Percentiles rank a stretch among this genome's conserved stretches.
Conservation (phyloP, 1,284 basidiomycete genomes). For the Ceratobasidium sp. region DNA sequence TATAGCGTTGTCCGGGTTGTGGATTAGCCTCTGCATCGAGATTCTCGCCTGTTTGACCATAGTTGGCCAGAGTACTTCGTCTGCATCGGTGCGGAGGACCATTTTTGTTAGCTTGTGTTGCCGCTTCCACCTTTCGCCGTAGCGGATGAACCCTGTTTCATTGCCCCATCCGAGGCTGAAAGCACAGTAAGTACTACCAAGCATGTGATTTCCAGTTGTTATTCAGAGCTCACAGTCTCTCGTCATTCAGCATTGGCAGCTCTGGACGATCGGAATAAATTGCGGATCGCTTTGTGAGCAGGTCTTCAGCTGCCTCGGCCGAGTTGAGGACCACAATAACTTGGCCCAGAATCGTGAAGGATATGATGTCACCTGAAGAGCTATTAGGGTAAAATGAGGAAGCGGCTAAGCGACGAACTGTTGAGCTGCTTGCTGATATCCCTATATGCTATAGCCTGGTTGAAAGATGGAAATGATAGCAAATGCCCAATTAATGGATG, state of each 20-base stretch:
- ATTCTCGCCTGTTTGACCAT: slow-evolving; percentile 8
- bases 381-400: no score
- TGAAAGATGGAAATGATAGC: background rate
- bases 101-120: slow-evolving; percentile 14
- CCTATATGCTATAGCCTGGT: background rate
- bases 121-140: slow-evolving; percentile 14
- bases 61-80: slow-evolving; percentile 14
- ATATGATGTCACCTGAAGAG: slow-evolving; percentile 22
- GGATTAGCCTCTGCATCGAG: slow-evolving; percentile 20
- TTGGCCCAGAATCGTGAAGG: slow-evolving; percentile 34
- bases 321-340: slow-evolving; percentile 44
- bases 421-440: background rate
- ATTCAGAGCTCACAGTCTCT: slow-evolving; percentile 10
- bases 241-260: slow-evolving; percentile 37
- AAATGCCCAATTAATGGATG: background rate
- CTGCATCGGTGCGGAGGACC: slow-evolving; percentile 11
- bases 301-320: slow-evolving; percentile 39
- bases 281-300: slow-evolving; percentile 42
- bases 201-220: background rate
- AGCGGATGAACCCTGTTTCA: background rate
- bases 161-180: background rate
- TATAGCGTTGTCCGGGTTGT: background rate
- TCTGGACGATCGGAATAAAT: slow-evolving; percentile 44
- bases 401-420: background rate
- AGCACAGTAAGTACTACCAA: background rate